Evolutionary conservation across 768 basidiomycete genomes (phyloP), one percentile per base, ranked within the genome.

Genomic region (Rhizopogon vinicolor): DNA sequence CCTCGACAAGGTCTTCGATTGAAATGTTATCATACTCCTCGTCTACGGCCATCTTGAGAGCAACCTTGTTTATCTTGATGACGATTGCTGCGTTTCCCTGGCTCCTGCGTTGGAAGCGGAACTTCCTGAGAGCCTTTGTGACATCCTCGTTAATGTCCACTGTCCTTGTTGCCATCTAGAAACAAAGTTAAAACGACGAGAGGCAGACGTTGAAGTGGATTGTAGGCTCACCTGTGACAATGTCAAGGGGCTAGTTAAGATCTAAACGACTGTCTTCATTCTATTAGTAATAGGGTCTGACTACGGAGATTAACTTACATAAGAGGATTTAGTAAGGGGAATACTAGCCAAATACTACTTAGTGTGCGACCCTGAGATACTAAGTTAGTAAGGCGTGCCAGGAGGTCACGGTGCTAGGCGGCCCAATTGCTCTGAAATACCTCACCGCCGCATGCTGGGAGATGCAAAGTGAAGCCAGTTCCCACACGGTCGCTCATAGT

Each of bases 31-130:
- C 85, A 60, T 90, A 86, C 65, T 86, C 83, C 53, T 93, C 90
- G 33, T 85, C 88, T 63, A 91, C 86, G 66, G 89, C 87, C 87
- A 97, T 88, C 60, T 84, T 65, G 55, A 95, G 79, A 62, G 85
- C 77, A 41, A 77, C 70, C 76, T 91, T 94, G 79, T 94, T 87
- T 73, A 95, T 91, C 83, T 94, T 95, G 71, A 95, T 85, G 62
- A 93, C 74, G 52, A 95, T 76, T 14, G 91, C 93, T 25, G 91
- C 86, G 62, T 79, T 86, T 40, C 85, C 88, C 18, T 78, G 70
- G 43, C 78, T 80, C 63, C 79, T 83, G 22, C 87, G 82, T 4
- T 75, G 74, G 54, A 91, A 89, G 13, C 90, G 78, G 74, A 95
- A 96, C 66, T 93, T 93, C 70, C 87, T 84, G 41, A 95, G 82